Evolutionary conservation across 257 asterid genomes (phyloP).

Genomic region (Solanum okadae): DNA sequence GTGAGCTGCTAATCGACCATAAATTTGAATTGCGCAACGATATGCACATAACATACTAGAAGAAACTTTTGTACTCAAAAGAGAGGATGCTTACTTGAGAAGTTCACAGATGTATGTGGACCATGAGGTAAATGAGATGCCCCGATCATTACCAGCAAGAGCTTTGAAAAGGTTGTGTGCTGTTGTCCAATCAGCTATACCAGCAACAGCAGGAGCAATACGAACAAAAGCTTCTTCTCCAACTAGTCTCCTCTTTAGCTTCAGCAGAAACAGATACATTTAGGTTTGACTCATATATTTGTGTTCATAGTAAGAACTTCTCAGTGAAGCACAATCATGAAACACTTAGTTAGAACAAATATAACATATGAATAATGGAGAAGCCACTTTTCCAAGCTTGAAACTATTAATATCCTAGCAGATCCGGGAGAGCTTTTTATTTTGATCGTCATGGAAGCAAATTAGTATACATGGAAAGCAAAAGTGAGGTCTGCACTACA

Average conservation of each 20-base stretch:
- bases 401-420: not conserved
- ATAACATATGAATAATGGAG: not conserved
- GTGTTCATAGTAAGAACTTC: not conserved
- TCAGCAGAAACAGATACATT: constrained; percentile 8
- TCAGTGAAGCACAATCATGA: not conserved
- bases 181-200: constrained; percentile 89
- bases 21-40: not conserved
- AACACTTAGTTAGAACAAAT: not conserved
- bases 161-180: constrained; percentile 87
- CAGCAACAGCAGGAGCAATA: constrained; percentile 90
- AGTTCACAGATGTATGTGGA: constrained; percentile 70
- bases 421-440: not conserved
- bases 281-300: not conserved
- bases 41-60: not conserved
- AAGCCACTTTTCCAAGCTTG: not conserved
- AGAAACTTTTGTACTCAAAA: not conserved
- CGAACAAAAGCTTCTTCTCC: constrained; percentile 97
- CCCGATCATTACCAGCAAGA: constrained; percentile 67
- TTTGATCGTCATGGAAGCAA: not conserved
- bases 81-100: constrained; percentile 58
- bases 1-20: not conserved
- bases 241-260: constrained; percentile 53
- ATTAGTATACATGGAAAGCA: not conserved
- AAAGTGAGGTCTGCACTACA: not conserved
- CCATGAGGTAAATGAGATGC: constrained; percentile 72